Evolutionary conservation across 1,284 basidiomycete genomes (phyloP).

Genomic region (Entoloma clypeatum): DNA sequence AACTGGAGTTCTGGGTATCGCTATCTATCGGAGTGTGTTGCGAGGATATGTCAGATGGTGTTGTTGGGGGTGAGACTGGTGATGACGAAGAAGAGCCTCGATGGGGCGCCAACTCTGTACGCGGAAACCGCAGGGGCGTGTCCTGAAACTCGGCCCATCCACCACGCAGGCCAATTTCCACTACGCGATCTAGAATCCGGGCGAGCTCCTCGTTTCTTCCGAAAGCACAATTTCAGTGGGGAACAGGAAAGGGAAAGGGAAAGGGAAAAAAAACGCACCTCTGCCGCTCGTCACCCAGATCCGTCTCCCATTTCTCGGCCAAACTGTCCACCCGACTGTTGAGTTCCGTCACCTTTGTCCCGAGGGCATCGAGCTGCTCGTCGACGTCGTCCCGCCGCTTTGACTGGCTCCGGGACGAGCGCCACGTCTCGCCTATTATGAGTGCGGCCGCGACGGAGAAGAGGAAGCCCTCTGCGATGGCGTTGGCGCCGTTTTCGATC

Average conservation of each 20-base stretch:
- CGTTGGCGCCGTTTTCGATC: constrained; percentile 85
- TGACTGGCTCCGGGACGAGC: constrained; percentile 68
- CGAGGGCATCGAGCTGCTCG: constrained; percentile 65
- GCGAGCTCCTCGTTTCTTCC: constrained; percentile 62
- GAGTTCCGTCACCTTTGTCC: constrained; percentile 44
- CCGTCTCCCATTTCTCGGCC: constrained; percentile 42
- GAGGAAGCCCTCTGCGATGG: constrained; percentile 83
- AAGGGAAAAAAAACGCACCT: constrained; percentile 35
- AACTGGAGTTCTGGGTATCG: constrained; percentile 11
- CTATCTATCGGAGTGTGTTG: constrained; percentile 15
- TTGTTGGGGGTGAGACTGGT: too few relatives aligned
- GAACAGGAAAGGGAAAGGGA: constrained; percentile 7
- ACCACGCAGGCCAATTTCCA: constrained; percentile 67
- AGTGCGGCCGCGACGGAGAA: constrained; percentile 75
- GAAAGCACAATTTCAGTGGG: neutral
- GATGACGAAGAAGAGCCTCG: constrained; percentile 3
- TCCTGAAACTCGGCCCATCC: constrained; percentile 64
- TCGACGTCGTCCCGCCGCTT: constrained; percentile 74
- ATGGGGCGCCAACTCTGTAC: constrained; percentile 32
- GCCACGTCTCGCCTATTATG: constrained; percentile 78
- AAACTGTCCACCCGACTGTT: constrained; percentile 44
- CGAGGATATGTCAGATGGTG: constrained; percentile 2
- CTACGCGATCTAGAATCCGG: constrained; percentile 62
- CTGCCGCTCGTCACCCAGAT: constrained; percentile 39
- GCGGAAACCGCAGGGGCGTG: constrained; percentile 49